Conservation (phyloP, 2,329 filamentous ascomycete species). For the Paecilomyces sp. region DNA sequence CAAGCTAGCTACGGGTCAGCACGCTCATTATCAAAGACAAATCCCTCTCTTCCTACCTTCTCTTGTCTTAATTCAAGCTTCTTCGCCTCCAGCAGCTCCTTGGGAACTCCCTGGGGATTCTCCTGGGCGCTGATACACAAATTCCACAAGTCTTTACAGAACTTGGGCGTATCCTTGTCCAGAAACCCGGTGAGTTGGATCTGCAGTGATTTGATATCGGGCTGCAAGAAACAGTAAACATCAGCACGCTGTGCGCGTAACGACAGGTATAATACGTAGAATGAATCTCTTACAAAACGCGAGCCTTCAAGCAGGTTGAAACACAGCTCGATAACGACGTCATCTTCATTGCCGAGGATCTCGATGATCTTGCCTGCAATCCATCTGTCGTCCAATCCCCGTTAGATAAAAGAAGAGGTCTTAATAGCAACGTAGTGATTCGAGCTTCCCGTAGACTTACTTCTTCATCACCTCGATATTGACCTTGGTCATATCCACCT, state of each 20-base stretch:
- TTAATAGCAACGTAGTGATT: too few species aligned
- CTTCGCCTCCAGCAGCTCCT: slow-evolving; percentile 91
- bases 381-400: slow-evolving; percentile 58
- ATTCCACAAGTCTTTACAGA: slow-evolving; percentile 92
- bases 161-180: slow-evolving; percentile 79
- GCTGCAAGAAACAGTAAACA: slow-evolving; percentile 45
- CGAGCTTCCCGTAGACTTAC: slow-evolving; percentile 43
- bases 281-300: slow-evolving; percentile 57
- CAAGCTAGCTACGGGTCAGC: slow-evolving; percentile 48
- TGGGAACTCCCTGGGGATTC: slow-evolving; percentile 83
- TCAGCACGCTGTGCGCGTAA: slow-evolving; percentile 13
- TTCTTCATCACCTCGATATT: slow-evolving; percentile 98
- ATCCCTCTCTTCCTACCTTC: slow-evolving; percentile 54
- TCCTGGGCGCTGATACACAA: slow-evolving; percentile 83
- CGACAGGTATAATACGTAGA: not conserved
- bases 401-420: slow-evolving; percentile 3
- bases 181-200: slow-evolving; percentile 93
- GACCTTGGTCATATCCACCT: slow-evolving; percentile 96
- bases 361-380: slow-evolving; percentile 81
- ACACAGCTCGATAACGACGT: slow-evolving; percentile 85
- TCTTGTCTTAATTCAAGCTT: slow-evolving; percentile 92
- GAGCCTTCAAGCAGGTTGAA: slow-evolving; percentile 64
- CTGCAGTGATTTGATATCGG: slow-evolving; percentile 90
- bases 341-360: slow-evolving; percentile 87
- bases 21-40: not conserved